Evolutionary conservation across 148 eudicot genomes (phyloP), one percentile per base, ranked within the genome.

Genomic region (Arctostaphylos glauca): DNA sequence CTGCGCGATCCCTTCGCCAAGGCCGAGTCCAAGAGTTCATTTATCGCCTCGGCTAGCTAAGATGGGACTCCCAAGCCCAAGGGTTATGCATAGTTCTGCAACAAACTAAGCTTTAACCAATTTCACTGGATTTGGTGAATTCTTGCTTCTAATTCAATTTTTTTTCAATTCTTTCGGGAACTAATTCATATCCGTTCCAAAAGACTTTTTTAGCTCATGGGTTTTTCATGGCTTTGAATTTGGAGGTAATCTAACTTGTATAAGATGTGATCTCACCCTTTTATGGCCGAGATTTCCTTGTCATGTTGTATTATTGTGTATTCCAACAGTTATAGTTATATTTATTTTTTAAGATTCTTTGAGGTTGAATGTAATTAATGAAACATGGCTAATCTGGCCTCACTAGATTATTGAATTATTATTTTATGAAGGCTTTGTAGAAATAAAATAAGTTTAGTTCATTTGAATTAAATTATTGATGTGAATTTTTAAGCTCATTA

Each of bases 41-140:
- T 38, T 79, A 2, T 79, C 81, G 0, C 81, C 81, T 62, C 49
- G 56, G 55, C 81, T 79, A 25, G 73, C 56, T 14, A 60, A 47
- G 73, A 79, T 79, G 81, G 81, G 55, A 60, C 74, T 79, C 73
- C 72, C 72, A 0, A 79, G 81, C 81, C 81, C 81, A 47, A 79
- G 81, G 70, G 18, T 52, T 38, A 12, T 58, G 46, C 80, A 54
- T 9, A 52, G 5, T 50, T 13, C 78, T 75, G 56, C 53, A n/a
- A 38, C 78, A 48, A 75, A 49, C 19, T 75, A 49, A 50, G 18
- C 10, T 47, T 46, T 44, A 14, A 44, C 25, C 75, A 15, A 44
- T 14, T 44, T 44, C n/a, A 41, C 52, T 14, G 23, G 9, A 16
- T 13, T 13, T 41, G 50, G 14, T 14, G 73, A 68, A 68, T 68